Percentiles rank a stretch among this genome's conserved stretches.
Evolutionary conservation across 2,329 filamentous ascomycete species (phyloP).

Genomic region (Clarireedia paspali): DNA sequence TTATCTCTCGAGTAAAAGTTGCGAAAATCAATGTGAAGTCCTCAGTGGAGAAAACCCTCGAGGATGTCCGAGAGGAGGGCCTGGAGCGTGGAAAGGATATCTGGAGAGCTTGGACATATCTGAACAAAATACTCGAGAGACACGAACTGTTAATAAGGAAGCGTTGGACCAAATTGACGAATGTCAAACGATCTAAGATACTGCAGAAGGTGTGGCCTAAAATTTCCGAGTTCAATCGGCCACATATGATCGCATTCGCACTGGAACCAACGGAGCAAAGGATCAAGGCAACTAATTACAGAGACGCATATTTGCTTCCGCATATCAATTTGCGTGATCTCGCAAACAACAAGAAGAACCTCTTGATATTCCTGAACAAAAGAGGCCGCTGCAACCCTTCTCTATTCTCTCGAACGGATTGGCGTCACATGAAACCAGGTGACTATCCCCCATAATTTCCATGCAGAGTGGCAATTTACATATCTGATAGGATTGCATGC

Average conservation of each 20-base stretch:
- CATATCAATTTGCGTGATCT: neutral
- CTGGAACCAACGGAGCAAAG: neutral
- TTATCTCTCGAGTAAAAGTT: too few relatives aligned
- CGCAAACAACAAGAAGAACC: neutral
- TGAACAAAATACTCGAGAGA: neutral
- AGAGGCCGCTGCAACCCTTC: neutral
- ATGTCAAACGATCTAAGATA: neutral
- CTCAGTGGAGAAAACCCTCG: neutral
- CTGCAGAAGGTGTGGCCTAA: neutral
- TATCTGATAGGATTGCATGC: neutral
- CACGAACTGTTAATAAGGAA: neutral
- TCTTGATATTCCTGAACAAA: neutral
- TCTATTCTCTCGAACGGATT: neutral
- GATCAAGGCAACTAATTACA: neutral
- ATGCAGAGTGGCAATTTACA: neutral
- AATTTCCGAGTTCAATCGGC: neutral
- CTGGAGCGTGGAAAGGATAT: neutral
- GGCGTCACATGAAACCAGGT: neutral
- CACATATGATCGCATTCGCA: neutral
- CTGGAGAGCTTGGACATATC: neutral
- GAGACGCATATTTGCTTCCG: neutral
- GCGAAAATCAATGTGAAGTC: too few relatives aligned
- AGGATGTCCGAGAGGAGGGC: neutral
- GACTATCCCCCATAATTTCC: neutral
- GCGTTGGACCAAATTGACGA: neutral